A percentile compares a stretch with the other conserved stretches of the same genome.
These are phyloP conservation scores for Curvularia hawaiiensis DNA, from an alignment of 2,329 filamentous ascomycete species.

Conservation along the genomic window DNA sequence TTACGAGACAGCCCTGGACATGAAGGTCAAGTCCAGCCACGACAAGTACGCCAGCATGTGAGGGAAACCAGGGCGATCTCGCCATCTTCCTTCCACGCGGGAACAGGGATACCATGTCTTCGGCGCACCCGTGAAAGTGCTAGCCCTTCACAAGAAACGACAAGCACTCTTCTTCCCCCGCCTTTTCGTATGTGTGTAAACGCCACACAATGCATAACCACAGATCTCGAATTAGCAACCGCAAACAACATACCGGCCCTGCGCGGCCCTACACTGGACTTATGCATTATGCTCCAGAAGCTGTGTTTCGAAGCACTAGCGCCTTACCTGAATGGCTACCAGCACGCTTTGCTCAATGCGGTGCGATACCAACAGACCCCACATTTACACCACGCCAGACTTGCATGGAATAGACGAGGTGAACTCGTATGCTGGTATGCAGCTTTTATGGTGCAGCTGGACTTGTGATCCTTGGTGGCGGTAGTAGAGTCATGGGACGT, in stretches of 20 bases:
- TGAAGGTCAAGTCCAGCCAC: conserved; percentile 88
- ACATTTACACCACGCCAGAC: not conserved
- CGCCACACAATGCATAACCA: not conserved
- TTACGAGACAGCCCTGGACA: conserved; percentile 81
- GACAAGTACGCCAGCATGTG: conserved; percentile 45
- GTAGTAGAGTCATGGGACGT: not conserved
- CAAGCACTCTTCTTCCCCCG: not conserved
- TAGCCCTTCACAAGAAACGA: not conserved
- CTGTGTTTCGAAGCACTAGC: not conserved
- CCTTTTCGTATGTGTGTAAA: not conserved
- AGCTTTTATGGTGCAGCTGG: not conserved
- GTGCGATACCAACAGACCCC: not conserved
- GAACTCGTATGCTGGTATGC: not conserved
- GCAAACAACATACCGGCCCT: not conserved
- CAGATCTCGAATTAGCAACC: not conserved
- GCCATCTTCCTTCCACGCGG: not conserved
- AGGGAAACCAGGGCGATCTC: not conserved
- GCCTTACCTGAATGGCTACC: not conserved
- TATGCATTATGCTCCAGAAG: not conserved
- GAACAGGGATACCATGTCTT: not conserved
- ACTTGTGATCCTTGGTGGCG: not conserved
- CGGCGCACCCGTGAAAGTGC: not conserved
- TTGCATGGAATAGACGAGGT: not conserved
- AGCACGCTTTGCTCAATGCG: not conserved
- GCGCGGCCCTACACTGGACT: not conserved